Evolutionary conservation across 805 yeast species (phyloP), one percentile per base, ranked within the genome.

Genomic region (Candida insectalens): DNA sequence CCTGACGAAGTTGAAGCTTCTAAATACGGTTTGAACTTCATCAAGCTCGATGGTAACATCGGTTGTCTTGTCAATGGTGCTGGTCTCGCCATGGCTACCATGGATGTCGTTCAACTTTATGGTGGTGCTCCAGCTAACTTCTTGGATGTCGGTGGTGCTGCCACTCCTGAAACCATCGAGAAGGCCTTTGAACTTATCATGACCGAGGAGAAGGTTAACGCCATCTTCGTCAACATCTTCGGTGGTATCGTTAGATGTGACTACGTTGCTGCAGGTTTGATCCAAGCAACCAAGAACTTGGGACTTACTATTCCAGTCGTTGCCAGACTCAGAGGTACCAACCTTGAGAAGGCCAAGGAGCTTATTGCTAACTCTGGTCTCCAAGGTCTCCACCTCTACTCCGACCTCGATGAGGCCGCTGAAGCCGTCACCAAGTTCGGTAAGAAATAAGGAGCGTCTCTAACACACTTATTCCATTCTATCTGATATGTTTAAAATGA

Each of bases 231-330:
- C 57, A 92, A 92, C 76, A 92, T 92, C 55, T 92, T 92, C 55
- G 99, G 99, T 62, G 98, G 99, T 71, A 92, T 92, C 51, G 98
- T 92, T 51, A 85, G 99, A 74, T 92, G 98, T 68, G 99, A 92
- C 67, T 85, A 77, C 68, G 96, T 92, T 44, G 99, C 99, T 52
- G 78, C 79, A 67, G 99, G 99, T 65, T 75, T 92, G 59, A 88
- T 92, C 52, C 83, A 88, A 46, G 96, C 96, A 35, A 77, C 96
- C 46, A 85, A 85, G 67, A 82, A 81, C 69, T 76, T 92, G 71
- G 77, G 82, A 53, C 77, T 92, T 60, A 77, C 73, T 44, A 83
- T 92, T 36, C 99, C 98, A 47, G 92, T 92, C 53, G 94, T 92
- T 49, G 97, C 88, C 42, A 85, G 99, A 77, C 73, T 92, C 58